Evolutionary conservation across 2,329 filamentous ascomycete genomes (phyloP).

Genomic region (Blastomyces percursus): DNA sequence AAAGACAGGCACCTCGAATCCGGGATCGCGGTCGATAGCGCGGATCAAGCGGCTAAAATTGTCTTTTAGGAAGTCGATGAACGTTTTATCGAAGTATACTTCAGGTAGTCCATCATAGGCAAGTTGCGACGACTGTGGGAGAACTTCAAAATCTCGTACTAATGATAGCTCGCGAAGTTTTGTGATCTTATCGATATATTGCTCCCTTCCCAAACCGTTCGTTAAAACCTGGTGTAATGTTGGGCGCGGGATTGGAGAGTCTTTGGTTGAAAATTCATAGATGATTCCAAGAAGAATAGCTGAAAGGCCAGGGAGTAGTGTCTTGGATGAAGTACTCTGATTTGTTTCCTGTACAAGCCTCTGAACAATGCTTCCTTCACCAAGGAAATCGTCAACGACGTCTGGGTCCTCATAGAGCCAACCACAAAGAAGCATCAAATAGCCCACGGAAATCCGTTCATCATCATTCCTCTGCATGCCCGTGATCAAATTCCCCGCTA

Average conservation of each 20-base stretch:
- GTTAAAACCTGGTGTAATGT: conserved; percentile 70
- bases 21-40: conserved; percentile 83
- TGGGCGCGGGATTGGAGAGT: conserved; percentile 75
- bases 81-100: conserved; percentile 73
- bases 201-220: conserved; percentile 69
- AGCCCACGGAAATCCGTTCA: conserved; percentile 67
- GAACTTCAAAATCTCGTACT: conserved; percentile 81
- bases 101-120: conserved; percentile 52
- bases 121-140: conserved; percentile 55
- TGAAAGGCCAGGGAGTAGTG: conserved; percentile 68
- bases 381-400: conserved; percentile 84
- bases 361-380: conserved; percentile 86
- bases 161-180: conserved; percentile 66
- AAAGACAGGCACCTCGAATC: conserved; percentile 70
- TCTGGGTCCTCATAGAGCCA: conserved; percentile 91
- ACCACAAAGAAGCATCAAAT: conserved; percentile 75
- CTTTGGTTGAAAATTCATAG: conserved; percentile 96
- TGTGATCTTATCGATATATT: conserved; percentile 71
- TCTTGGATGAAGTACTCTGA: conserved; percentile 48
- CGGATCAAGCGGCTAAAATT: conserved; percentile 79
- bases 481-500: conserved; percentile 74
- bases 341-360: conserved; percentile 66
- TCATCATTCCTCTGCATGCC: conserved; percentile 68
- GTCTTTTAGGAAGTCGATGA: conserved; percentile 91
- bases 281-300: conserved; percentile 75